These are phyloP conservation scores for Orbilia quercus DNA, from an alignment of 2,329 filamentous ascomycete genomes.

Conservation along the genomic window DNA sequence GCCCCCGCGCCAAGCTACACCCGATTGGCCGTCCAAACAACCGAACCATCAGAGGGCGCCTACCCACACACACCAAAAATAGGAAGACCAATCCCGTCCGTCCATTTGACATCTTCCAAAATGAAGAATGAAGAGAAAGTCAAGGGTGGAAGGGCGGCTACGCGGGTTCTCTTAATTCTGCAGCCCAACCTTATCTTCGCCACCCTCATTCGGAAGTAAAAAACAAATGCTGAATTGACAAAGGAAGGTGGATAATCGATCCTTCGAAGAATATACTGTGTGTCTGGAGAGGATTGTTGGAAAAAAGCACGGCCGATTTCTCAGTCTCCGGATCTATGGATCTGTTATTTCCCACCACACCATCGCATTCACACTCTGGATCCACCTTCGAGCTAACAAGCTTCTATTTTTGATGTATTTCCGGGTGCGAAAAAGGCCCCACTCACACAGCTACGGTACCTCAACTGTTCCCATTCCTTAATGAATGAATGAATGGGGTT, in stretches of 20 bases:
- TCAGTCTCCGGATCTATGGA: too few relatives aligned
- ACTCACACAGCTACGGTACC: too few relatives aligned
- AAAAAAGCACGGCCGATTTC: too few relatives aligned
- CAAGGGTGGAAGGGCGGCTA: conserved; percentile 25
- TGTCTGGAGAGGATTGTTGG: too few relatives aligned
- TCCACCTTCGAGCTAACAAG: conserved; percentile 1
- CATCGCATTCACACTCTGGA: too few relatives aligned
- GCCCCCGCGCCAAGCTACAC: not conserved
- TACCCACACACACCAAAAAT: conserved; percentile 55
- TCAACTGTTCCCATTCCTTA: not conserved
- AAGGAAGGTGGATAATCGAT: not conserved
- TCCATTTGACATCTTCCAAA: conserved; percentile 20
- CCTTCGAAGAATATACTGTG: not conserved
- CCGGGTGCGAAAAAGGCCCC: too few relatives aligned
- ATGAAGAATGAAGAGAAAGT: conserved; percentile 17
- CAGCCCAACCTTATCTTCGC: conserved; percentile 28
- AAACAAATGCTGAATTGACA: conserved; percentile 4
- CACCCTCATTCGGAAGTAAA: not conserved
- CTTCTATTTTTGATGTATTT: conserved; percentile 20
- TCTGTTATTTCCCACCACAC: too few relatives aligned
- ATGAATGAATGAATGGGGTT: not conserved
- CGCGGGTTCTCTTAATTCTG: conserved; percentile 16
- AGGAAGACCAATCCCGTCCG: conserved; percentile 23
- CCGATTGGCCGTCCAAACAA: conserved; percentile 14
- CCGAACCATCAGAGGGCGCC: conserved; percentile 32